Conservation (phyloP, 176 grass and related monocot genomes). For the Oryza rufipogon region DNA sequence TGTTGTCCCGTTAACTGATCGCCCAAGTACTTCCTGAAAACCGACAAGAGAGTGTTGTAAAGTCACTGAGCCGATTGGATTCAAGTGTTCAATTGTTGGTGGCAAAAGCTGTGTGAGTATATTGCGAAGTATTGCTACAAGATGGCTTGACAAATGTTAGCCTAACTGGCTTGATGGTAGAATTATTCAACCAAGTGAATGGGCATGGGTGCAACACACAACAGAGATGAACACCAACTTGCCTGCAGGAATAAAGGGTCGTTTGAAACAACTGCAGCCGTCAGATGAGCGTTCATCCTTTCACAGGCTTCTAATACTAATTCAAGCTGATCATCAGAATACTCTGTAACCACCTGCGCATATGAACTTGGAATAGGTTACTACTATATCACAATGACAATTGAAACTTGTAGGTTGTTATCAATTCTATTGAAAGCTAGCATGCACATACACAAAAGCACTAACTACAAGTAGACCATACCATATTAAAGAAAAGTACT, state of each 20-base stretch:
- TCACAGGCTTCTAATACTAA: conserved; percentile 83
- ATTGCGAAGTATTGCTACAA: not conserved
- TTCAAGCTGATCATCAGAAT: conserved; percentile 69
- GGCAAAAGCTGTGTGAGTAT: not conserved
- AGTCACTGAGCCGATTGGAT: not conserved
- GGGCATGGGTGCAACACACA: conserved; percentile 11
- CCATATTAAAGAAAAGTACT: too few relatives aligned
- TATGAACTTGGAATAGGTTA: not conserved
- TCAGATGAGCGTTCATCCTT: conserved; percentile 90
- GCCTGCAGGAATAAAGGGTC: conserved; percentile 86
- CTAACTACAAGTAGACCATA: not conserved
- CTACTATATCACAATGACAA: not conserved
- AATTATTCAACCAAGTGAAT: not conserved
- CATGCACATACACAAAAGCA: not conserved
- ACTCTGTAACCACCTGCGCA: conserved; percentile 78
- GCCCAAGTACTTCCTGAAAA: conserved; percentile 87
- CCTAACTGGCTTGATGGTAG: not conserved
- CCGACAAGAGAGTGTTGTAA: not conserved
- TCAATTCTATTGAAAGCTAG: not conserved
- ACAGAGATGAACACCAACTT: conserved; percentile 32
- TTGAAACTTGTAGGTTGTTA: not conserved
- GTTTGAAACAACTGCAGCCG: conserved; percentile 95
- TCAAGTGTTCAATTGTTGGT: not conserved
- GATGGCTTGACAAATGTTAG: conserved; percentile 1
- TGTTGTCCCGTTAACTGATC: conserved; percentile 89